Base-by-base conservation (phyloP, 306 rosid species). In the Senna siamea region DNA sequence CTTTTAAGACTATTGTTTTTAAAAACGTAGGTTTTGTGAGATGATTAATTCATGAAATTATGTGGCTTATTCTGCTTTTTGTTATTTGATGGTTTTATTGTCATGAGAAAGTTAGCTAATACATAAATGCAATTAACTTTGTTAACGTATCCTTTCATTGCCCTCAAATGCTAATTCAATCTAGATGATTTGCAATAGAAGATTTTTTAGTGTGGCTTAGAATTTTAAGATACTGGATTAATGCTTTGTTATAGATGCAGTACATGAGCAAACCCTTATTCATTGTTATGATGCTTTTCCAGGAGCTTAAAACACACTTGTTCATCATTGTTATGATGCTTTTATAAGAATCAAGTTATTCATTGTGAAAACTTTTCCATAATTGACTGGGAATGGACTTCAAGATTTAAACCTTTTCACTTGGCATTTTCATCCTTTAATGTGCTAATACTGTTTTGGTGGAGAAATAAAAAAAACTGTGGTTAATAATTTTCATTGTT, bases 301-400 rank as follows among this genome's bases (percentile, higher is more conserved):
- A 17, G 54, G 47, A 9, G 11, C 22, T 28, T 13, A 5, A n/a
- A 14, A 58, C 2, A 14, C 23, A n/a, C 6, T 41, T 61, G 7
- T 35, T 44, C 40, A 37, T 61, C 48, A 17, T 61, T 61, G 28
- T 62, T 18, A 19, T 62, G 68, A 62, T 38, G 13, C 68, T 38
- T 18, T 5, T 6, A 9, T 19, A 17, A 50, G 50, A 17, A 62
- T 4, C 9, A 10, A 19, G 32, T 17, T 62, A 18, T 18, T 38
- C 30, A 38, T 35, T 62, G 50, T 3, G 48, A 62, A 38, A 37
- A 9, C 32, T 62, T 38, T 5, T 37, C 43, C 68, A 62, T 62
- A 9, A 19, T 10, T 62, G 68, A 19, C 18, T 43, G 30, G 17
- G 32, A 38, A 37, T 62, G 68, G 43, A 62, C 30, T 2, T 62